Evolutionary conservation across 2,329 filamentous ascomycete genomes (phyloP).

Genomic region (Penicillium sp.): DNA sequence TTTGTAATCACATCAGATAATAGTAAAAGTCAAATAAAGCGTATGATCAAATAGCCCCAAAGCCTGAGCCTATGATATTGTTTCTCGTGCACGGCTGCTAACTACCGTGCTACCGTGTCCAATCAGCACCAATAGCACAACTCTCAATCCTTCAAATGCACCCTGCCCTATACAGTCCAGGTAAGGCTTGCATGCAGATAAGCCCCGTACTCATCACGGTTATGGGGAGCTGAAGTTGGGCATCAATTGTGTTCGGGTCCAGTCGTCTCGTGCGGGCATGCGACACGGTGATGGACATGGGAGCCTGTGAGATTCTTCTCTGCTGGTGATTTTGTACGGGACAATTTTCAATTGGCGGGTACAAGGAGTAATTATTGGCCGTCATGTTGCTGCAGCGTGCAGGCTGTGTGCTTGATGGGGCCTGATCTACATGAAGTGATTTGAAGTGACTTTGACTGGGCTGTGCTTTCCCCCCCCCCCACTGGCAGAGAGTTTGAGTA

Average conservation of each 20-base stretch:
- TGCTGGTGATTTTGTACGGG: not conserved
- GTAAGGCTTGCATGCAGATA: constrained; percentile 10
- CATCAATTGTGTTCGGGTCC: constrained; percentile 10
- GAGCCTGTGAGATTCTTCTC: not conserved
- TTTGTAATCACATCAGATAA: no score
- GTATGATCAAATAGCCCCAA: not conserved
- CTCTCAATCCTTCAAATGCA: constrained; percentile 4
- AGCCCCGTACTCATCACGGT: not conserved
- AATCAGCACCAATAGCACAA: not conserved
- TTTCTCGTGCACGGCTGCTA: not conserved
- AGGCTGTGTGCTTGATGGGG: not conserved
- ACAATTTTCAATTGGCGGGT: not conserved
- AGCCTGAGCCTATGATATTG: not conserved
- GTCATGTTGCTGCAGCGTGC: not conserved
- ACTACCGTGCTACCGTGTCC: not conserved
- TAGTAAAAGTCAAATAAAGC: not conserved
- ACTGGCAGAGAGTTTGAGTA: not conserved
- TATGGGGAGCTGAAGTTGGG: constrained; percentile 4
- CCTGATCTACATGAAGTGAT: constrained; percentile 4
- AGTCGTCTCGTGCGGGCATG: not conserved
- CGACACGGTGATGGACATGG: not conserved
- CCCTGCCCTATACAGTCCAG: not conserved
- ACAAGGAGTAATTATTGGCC: not conserved
- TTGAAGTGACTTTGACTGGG: not conserved
- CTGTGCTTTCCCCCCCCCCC: not conserved